Conservation (phyloP, 257 asterid genomes). For the Solanum paucissectum region DNA sequence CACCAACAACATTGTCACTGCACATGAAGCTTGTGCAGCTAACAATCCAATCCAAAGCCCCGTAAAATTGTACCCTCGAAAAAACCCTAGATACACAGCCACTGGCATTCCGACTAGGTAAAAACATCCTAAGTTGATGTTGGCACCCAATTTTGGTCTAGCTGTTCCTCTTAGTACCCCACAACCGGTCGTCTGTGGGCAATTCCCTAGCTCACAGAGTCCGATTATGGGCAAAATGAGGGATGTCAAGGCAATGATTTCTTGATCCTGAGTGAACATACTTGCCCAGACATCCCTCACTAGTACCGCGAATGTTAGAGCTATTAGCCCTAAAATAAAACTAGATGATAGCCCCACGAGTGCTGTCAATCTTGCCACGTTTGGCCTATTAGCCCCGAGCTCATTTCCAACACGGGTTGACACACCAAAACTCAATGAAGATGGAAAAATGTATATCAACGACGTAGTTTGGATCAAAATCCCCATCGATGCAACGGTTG, state of each 20-base stretch:
- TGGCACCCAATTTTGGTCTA: conserved; percentile 46
- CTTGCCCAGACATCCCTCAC: conserved; percentile 43
- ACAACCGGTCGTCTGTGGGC: conserved; percentile 53
- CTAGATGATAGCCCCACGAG: conserved; percentile 22
- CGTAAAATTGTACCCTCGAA: conserved; percentile 20
- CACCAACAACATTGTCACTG: conserved; percentile 30
- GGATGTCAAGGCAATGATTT: conserved; percentile 28
- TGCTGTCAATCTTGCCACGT: conserved; percentile 25
- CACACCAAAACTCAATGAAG: conserved; percentile 41
- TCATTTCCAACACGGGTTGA: conserved; percentile 57
- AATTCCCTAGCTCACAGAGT: conserved; percentile 56
- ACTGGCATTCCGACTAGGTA: conserved; percentile 53
- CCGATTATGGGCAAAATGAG: conserved; percentile 45
- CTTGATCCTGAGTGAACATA: conserved; percentile 37
- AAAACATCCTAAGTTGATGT: conserved; percentile 47
- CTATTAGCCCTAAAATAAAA: conserved; percentile 23
- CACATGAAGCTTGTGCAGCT: conserved; percentile 51
- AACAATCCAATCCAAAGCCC: conserved; percentile 54
- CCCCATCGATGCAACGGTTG: conserved; percentile 59
- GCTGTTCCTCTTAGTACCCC: conserved; percentile 55
- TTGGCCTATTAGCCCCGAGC: conserved; percentile 38
- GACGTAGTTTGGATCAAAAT: conserved; percentile 48
- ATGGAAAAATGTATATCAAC: conserved; percentile 50
- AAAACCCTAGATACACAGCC: conserved; percentile 34
- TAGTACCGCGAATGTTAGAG: conserved; percentile 20